These are phyloP conservation scores for Candida chauliodis DNA, from an alignment of 805 yeast genomes.

Conservation along the genomic window DNA sequence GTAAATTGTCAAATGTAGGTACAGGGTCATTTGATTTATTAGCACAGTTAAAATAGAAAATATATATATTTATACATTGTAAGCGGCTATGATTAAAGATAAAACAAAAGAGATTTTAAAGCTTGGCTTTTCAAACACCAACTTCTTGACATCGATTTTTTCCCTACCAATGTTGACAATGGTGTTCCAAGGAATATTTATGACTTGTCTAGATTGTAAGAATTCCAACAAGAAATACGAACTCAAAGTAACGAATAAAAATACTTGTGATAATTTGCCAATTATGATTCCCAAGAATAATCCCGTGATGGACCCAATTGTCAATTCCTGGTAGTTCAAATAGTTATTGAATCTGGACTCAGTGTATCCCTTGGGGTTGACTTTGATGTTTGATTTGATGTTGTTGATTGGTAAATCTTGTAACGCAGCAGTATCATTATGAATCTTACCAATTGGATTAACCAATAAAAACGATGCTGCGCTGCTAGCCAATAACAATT, in stretches of 20 bases:
- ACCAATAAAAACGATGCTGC: conserved; percentile 6
- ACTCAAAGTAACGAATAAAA: conserved; percentile 49
- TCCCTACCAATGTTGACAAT: conserved; percentile 30
- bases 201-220: conserved; percentile 52
- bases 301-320: conserved; percentile 63
- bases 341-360: conserved; percentile 36
- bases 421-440: conserved; percentile 8
- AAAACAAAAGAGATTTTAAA: conserved; percentile 56
- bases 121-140: conserved; percentile 57
- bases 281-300: conserved; percentile 53
- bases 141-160: conserved; percentile 43
- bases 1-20: conserved; percentile 87
- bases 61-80: conserved; percentile 30
- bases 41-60: conserved; percentile 40
- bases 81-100: conserved; percentile 59
- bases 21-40: conserved; percentile 92
- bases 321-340: conserved; percentile 57
- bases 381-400: conserved; percentile 3
- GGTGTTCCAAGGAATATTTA: conserved; percentile 43
- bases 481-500: conserved; percentile 9
- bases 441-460: conserved; percentile 1
- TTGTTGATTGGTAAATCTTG: conserved; percentile 3
- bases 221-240: conserved; percentile 46
- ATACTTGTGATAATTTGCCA: conserved; percentile 56
- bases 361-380: conserved; percentile 3